phyloP scores from a whole-genome alignment of 805 yeast species.

The Sugiyamaella qingdaonensis region DNA sequence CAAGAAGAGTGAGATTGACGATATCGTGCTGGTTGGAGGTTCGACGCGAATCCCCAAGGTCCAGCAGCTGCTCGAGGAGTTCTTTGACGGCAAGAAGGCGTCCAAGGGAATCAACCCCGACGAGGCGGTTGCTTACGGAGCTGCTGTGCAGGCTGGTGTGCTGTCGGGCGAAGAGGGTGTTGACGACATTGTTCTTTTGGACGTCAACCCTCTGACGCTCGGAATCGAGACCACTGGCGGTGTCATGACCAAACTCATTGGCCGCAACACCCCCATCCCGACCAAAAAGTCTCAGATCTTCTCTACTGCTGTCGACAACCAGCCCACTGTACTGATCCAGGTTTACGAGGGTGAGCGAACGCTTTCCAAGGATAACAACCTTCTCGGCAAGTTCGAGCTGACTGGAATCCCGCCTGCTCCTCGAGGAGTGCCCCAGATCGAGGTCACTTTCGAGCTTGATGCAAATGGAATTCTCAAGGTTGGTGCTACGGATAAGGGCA shows the following conservation, averaged over 20 bases:
- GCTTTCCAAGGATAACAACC: constrained; percentile 87
- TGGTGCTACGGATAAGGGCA: constrained; percentile 86
- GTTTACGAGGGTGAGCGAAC: constrained; percentile 97
- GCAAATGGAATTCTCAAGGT: constrained; percentile 86
- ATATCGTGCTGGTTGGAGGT: constrained; percentile 97
- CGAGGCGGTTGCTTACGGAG: constrained; percentile 99
- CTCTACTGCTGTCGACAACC: constrained; percentile 95
- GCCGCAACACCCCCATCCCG: constrained; percentile 94
- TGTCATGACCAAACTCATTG: constrained; percentile 92
- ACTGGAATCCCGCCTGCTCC: constrained; percentile 88
- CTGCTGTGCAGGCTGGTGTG: constrained; percentile 99
- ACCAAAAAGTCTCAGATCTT: constrained; percentile 92
- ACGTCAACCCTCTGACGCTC: constrained; percentile 88
- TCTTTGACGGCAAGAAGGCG: constrained; percentile 91
- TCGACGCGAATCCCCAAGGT: constrained; percentile 99
- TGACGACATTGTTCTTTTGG: constrained; percentile 82
- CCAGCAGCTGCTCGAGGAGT: constrained; percentile 85
- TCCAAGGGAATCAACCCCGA: constrained; percentile 98
- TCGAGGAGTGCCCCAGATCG: constrained; percentile 88
- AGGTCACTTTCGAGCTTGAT: constrained; percentile 83
- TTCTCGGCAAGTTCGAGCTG: constrained; percentile 80
- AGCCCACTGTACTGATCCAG: constrained; percentile 90
- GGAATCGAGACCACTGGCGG: constrained; percentile 98
- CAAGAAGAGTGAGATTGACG: constrained; percentile 82
- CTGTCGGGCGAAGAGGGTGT: constrained; percentile 93